A percentile compares a stretch with the other conserved stretches of the same genome.
Conservation (phyloP, 176 grass and related monocot genomes). For the Avena eriantha region DNA sequence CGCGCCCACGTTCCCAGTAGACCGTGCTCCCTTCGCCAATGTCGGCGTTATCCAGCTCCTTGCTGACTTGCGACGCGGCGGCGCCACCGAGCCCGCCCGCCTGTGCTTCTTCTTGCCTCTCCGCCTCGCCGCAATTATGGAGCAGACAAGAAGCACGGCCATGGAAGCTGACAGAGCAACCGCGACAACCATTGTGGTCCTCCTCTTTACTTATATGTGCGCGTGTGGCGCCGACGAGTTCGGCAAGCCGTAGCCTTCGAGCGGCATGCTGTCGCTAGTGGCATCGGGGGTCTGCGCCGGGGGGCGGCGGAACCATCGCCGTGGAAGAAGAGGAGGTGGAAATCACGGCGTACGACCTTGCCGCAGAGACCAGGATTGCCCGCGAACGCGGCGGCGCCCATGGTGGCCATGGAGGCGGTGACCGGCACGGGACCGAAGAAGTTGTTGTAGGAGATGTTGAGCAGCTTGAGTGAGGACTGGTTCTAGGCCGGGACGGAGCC, state of each 20-base stretch:
- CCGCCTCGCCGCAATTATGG: not conserved
- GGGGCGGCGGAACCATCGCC: no score
- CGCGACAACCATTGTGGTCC: no score
- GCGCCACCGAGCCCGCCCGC: no score
- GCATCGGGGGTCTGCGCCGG: no score
- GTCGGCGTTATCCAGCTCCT: slow-evolving; percentile 43
- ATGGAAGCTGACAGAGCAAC: no score
- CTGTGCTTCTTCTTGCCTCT: no score
- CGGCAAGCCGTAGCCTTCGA: slow-evolving; percentile 19
- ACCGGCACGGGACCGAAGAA: slow-evolving; percentile 83
- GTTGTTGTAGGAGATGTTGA: slow-evolving; percentile 86
- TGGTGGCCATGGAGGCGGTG: slow-evolving; percentile 52
- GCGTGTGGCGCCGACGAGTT: no score
- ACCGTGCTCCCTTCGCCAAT: no score
- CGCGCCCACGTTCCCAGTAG: no score
- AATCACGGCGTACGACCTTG: slow-evolving; percentile 47
- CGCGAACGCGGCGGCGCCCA: slow-evolving; percentile 53
- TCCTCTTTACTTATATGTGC: no score
- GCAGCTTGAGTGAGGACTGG: slow-evolving; percentile 65
- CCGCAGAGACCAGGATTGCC: slow-evolving; percentile 85
- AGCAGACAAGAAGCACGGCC: no score
- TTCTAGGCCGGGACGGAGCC: slow-evolving; percentile 81
- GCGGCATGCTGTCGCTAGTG: not conserved
- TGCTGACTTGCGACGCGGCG: not conserved
- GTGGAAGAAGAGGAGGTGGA: no score